Conservation (phyloP, 2,329 filamentous ascomycete genomes). For the Aspergillus sp. region DNA sequence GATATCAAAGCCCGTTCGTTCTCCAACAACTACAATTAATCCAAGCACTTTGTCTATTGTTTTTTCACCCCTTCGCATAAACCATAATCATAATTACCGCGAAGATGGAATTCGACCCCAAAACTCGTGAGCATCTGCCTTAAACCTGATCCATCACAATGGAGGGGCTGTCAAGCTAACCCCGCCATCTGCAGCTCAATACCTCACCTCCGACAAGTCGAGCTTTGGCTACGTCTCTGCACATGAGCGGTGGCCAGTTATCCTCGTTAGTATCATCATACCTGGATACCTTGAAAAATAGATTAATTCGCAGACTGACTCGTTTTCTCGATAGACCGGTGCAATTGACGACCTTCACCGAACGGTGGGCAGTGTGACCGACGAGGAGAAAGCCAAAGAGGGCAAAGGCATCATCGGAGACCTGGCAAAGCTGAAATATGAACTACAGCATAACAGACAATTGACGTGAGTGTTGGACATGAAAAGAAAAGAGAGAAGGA, state of each 20-base stretch:
- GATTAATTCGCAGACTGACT: neutral
- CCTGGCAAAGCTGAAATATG: slow-evolving; percentile 83
- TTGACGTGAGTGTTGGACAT: slow-evolving; percentile 56
- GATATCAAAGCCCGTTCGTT: neutral
- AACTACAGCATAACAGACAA: slow-evolving; percentile 81
- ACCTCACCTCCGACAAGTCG: slow-evolving; percentile 71
- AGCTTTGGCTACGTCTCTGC: slow-evolving; percentile 88
- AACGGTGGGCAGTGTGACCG: slow-evolving; percentile 43
- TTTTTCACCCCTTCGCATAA: neutral
- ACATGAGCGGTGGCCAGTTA: slow-evolving; percentile 85
- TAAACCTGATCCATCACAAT: slow-evolving; percentile 1
- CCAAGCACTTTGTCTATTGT: neutral
- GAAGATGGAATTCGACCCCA: slow-evolving; percentile 69
- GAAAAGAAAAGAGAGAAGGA: too few relatives aligned
- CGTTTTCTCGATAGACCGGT: slow-evolving; percentile 59
- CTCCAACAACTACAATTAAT: neutral
- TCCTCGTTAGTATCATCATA: slow-evolving; percentile 60
- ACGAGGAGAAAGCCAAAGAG: slow-evolving; percentile 61
- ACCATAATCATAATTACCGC: neutral
- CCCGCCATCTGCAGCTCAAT: slow-evolving; percentile 55
- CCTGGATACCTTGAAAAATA: too few relatives aligned
- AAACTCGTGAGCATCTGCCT: slow-evolving; percentile 55
- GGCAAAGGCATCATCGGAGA: slow-evolving; percentile 81
- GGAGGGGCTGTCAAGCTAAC: slow-evolving; percentile 8
- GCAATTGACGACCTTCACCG: slow-evolving; percentile 94